Conservation (phyloP, 2,329 filamentous ascomycete species). For the Claviceps fusiformis region DNA sequence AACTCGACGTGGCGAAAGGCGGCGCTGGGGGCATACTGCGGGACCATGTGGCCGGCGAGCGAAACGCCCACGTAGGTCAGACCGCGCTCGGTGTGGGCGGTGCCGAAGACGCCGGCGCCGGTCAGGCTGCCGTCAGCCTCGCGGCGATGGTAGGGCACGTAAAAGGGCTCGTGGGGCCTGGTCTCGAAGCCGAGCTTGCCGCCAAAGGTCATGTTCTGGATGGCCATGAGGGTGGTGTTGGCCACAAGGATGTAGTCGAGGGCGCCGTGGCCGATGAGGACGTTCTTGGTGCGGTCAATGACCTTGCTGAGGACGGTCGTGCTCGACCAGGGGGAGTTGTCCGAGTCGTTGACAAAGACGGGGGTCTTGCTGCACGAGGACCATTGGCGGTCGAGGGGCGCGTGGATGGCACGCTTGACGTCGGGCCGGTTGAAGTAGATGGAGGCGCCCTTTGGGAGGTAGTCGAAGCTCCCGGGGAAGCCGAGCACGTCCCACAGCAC, state of each 20-base stretch:
- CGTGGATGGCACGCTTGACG: conserved; percentile 56
- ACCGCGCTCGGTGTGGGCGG: conserved; percentile 57
- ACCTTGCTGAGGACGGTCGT: conserved; percentile 41
- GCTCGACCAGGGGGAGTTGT: conserved; percentile 2
- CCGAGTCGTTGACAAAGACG: conserved; percentile 24
- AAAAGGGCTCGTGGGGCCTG: conserved; percentile 47
- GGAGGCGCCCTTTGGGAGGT: conserved; percentile 38
- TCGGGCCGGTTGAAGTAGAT: conserved; percentile 58
- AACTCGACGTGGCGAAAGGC: conserved; percentile 62
- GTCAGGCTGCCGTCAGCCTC: conserved; percentile 29
- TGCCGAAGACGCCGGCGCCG: conserved; percentile 49
- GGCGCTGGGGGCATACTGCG: conserved; percentile 54
- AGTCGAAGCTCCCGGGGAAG: conserved; percentile 51
- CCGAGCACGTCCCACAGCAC: conserved; percentile 57
- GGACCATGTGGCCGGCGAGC: conserved; percentile 51
- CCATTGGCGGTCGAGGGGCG: conserved; percentile 37
- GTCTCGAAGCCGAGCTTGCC: conserved; percentile 54
- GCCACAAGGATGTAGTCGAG: conserved; percentile 54
- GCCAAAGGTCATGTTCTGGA: conserved; percentile 73
- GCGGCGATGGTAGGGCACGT: conserved; percentile 38
- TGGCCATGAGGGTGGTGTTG: conserved; percentile 55
- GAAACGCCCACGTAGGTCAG: conserved; percentile 55
- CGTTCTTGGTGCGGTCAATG: conserved; percentile 57
- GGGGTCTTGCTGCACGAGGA: conserved; percentile 34
- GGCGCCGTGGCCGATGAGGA: conserved; percentile 60